These are phyloP conservation scores for Suillus fuscotomentosus DNA, from an alignment of 768 basidiomycete species.

Conservation along the genomic window DNA sequence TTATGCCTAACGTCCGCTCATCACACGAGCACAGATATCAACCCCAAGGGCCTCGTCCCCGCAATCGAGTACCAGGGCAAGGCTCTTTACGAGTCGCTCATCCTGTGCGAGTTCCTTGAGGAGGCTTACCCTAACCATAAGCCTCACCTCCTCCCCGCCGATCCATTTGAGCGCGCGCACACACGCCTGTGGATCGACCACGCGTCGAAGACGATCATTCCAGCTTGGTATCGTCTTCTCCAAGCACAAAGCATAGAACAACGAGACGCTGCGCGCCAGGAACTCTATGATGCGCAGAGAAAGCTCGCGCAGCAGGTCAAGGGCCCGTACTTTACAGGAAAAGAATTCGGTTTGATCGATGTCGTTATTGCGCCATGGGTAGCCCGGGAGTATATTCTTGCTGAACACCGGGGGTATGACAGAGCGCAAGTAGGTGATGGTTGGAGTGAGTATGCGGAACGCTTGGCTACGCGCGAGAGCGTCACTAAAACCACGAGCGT, in stretches of 20 bases:
- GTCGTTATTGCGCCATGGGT: slow-evolving; percentile 57
- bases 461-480: slow-evolving; percentile 43
- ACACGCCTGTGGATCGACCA: slow-evolving; percentile 60
- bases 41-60: slow-evolving; percentile 71
- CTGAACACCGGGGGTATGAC: slow-evolving; percentile 48
- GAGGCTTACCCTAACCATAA: slow-evolving; percentile 45
- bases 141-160: slow-evolving; percentile 49
- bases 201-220: slow-evolving; percentile 50
- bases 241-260: slow-evolving; percentile 36
- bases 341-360: slow-evolving; percentile 53
- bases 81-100: slow-evolving; percentile 62
- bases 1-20: not conserved
- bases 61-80: slow-evolving; percentile 48
- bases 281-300: slow-evolving; percentile 36
- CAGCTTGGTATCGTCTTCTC: slow-evolving; percentile 49
- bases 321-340: slow-evolving; percentile 58
- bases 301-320: slow-evolving; percentile 36
- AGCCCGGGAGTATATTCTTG: slow-evolving; percentile 44
- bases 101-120: slow-evolving; percentile 67
- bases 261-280: slow-evolving; percentile 33
- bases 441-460: slow-evolving; percentile 46
- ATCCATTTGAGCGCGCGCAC: slow-evolving; percentile 50
- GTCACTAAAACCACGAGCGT: slow-evolving; percentile 46
- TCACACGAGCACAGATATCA: slow-evolving; percentile 39
- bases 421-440: slow-evolving; percentile 38